Conservation (phyloP, 2,329 filamentous ascomycete genomes). For the Colletotrichum musicola region DNA sequence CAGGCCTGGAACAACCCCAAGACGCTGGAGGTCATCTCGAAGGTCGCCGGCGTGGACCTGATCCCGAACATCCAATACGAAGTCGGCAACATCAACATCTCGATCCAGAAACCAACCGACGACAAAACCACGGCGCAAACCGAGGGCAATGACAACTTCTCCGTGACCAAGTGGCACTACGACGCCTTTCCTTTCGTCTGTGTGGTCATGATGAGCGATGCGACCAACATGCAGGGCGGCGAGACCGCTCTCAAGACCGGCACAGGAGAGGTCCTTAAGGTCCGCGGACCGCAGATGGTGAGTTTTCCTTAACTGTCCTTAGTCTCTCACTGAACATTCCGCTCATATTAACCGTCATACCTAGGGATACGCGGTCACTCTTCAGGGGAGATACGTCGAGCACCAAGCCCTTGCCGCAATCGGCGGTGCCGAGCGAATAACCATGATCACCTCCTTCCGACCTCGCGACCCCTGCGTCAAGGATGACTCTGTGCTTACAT, state of each 20-base stretch:
- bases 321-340: not conserved
- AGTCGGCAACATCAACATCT: slow-evolving; percentile 68
- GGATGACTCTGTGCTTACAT: slow-evolving; percentile 68
- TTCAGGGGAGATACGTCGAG: slow-evolving; percentile 60
- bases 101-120: slow-evolving; percentile 61
- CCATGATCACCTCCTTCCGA: slow-evolving; percentile 60
- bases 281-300: slow-evolving; percentile 71
- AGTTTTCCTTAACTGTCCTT: slow-evolving; percentile 39
- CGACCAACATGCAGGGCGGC: slow-evolving; percentile 72
- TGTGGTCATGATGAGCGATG: slow-evolving; percentile 76
- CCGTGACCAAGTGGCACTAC: slow-evolving; percentile 73
- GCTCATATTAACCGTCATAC: slow-evolving; percentile 28
- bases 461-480: slow-evolving; percentile 52
- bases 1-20: slow-evolving; percentile 59
- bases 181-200: slow-evolving; percentile 79
- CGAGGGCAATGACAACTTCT: slow-evolving; percentile 37
- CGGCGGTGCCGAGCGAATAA: slow-evolving; percentile 58
- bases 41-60: slow-evolving; percentile 67
- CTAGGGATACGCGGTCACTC: slow-evolving; percentile 55
- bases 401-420: slow-evolving; percentile 57
- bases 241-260: slow-evolving; percentile 71
- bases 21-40: slow-evolving; percentile 60
- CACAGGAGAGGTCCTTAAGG: slow-evolving; percentile 66
- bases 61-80: slow-evolving; percentile 67
- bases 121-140: slow-evolving; percentile 59